Evolutionary conservation across 306 rosid species (phyloP).

Genomic region (Alnus glutinosa): DNA sequence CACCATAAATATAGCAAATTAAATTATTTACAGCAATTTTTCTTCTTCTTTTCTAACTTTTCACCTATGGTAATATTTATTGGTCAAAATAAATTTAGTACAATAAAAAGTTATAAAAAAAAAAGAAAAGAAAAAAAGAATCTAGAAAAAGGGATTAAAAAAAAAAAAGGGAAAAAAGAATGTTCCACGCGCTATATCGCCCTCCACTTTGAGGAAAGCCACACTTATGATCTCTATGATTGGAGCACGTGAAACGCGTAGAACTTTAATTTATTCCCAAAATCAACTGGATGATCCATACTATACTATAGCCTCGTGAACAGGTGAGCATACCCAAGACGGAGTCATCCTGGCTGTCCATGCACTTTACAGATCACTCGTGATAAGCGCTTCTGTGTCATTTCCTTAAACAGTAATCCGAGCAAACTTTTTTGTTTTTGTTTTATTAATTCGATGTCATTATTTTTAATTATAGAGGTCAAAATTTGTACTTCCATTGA

Average conservation of each 20-base stretch:
- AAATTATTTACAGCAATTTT: too few species aligned
- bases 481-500: constrained; percentile 4
- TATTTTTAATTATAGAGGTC: neutral
- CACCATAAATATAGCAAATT: too few species aligned
- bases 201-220: neutral
- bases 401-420: neutral
- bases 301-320: constrained; percentile 16
- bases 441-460: neutral
- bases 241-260: constrained; percentile 52
- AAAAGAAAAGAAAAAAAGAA: too few species aligned
- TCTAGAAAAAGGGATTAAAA: too few species aligned
- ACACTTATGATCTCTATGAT: constrained; percentile 32
- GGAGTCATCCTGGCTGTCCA: constrained; percentile 34
- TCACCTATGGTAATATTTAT: too few species aligned
- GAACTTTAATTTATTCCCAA: constrained; percentile 15
- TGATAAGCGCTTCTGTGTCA: neutral
- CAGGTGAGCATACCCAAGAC: constrained; percentile 1
- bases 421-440: neutral
- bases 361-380: constrained; percentile 18
- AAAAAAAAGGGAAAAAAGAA: too few species aligned
- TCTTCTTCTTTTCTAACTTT: too few species aligned
- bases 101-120: too few species aligned
- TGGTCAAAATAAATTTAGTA: too few species aligned
- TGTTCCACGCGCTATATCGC: constrained; percentile 18
- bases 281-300: neutral